phyloP scores from a whole-genome alignment of 1,284 basidiomycete genomes.

The Lentinus polychrous region DNA sequence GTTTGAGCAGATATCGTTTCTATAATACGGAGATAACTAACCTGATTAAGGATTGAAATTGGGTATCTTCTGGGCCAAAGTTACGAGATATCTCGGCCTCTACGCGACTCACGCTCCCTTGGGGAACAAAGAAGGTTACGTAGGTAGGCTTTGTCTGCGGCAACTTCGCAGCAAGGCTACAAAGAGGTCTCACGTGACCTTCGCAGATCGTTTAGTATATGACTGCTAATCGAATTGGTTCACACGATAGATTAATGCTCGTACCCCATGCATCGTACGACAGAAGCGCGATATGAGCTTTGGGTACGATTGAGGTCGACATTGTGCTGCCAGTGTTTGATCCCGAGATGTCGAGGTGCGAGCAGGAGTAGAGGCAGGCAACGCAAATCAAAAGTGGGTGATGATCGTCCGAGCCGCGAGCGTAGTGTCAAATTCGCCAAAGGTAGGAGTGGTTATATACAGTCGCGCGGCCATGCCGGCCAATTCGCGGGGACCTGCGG shows the following conservation, averaged over 20 bases:
- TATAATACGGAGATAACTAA: neutral
- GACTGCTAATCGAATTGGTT: neutral
- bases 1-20: neutral
- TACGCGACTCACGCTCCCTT: conserved; percentile 11
- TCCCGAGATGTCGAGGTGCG: no score
- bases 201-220: neutral
- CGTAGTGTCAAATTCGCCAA: no score
- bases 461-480: no score
- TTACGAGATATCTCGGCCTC: conserved; percentile 14
- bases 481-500: no score
- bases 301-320: no score
- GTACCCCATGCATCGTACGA: conserved; percentile 7
- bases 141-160: conserved; percentile 13
- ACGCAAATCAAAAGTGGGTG: no score
- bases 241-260: neutral
- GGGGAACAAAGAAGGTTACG: conserved; percentile 16
- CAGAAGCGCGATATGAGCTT: conserved; percentile 1
- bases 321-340: no score
- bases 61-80: conserved; percentile 11
- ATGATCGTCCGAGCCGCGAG: no score
- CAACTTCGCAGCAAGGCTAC: conserved; percentile 13
- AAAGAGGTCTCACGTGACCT: conserved; percentile 19
- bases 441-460: no score
- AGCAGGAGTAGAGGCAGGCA: no score
- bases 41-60: neutral